Evolutionary conservation across 305 asterid genomes (phyloP).

Genomic region (Plantago lanceolata): DNA sequence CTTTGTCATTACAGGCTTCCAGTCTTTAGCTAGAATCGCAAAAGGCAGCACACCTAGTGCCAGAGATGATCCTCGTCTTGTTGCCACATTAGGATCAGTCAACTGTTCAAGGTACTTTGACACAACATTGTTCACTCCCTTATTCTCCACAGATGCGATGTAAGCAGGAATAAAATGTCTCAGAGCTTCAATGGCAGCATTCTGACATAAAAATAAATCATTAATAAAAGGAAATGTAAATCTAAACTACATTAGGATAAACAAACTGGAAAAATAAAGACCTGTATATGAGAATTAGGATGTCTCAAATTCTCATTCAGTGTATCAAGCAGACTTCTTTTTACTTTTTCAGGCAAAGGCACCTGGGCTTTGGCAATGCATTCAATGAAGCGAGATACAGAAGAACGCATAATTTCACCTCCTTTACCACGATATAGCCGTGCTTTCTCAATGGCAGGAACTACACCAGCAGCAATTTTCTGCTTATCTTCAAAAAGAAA

Average conservation of each 20-base stretch:
- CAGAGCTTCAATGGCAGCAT: constrained; percentile 78
- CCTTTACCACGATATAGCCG: constrained; percentile 97
- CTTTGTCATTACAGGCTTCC: constrained; percentile 63
- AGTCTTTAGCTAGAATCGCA: constrained; percentile 57
- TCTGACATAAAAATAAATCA: constrained; percentile 41
- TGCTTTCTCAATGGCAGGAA: constrained; percentile 97
- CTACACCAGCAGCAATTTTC: constrained; percentile 63
- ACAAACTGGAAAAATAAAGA: constrained; percentile 28
- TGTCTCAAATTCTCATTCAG: constrained; percentile 88
- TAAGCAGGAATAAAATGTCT: constrained; percentile 59
- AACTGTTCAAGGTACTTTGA: constrained; percentile 73
- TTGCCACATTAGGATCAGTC: constrained; percentile 86
- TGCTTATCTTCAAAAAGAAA: constrained; percentile 59
- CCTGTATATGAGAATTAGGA: constrained; percentile 92
- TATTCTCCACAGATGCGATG: constrained; percentile 42
- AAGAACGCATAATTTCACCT: constrained; percentile 96
- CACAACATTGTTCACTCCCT: constrained; percentile 47
- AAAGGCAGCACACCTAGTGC: constrained; percentile 81
- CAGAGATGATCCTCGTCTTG: constrained; percentile 92
- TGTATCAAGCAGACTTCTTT: constrained; percentile 70
- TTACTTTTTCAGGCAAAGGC: constrained; percentile 57
- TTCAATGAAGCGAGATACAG: constrained; percentile 91
- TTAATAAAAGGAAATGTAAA: constrained; percentile 24
- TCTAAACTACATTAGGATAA: constrained; percentile 19
- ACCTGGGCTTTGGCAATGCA: constrained; percentile 66